Base-by-base conservation (phyloP, 441 rosid genomes). In the Rhodomyrtus psidioides region DNA sequence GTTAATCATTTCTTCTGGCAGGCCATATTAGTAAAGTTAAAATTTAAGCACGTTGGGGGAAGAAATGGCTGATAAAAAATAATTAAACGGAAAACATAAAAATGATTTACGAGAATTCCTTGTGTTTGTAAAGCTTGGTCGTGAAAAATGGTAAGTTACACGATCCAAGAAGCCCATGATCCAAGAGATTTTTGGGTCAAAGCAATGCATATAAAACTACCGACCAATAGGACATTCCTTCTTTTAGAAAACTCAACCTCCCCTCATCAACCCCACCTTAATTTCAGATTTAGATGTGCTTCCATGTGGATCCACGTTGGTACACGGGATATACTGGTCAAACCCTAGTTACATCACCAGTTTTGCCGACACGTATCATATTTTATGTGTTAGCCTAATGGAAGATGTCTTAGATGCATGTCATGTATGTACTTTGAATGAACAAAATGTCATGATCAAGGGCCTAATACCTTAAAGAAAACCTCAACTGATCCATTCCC, bases 121-220 rank as follows among this genome's bases (percentile, higher is more conserved):
- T 9, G 82, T 62, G 51, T 65, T 84, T 70, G 14, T n/a, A 82
- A 81, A 42, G 81, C 70, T 46, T 53, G n/a, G 39, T 81, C 6
- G 54, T 55, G 54, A 84, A 62, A 42, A 76, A 13, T 49, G 7
- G 42, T 46, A 57, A 27, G 81, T 60, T 76, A 13, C 93, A 76
- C 83, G 96, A 94, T 92, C 93, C 95, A 57, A 93, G 93, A 84
- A 93, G 90, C 92, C 6, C 92, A 88, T 53, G 93, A 92, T 93
- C 94, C 96, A 74, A 92, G 91, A 90, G 81, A 90, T 88, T 83
- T 51, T 83, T 54, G 76, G 85, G 85, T 83, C 85, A 83, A 83
- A 62, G 12, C 55, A 17, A 26, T 46, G 21, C 44, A 9, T 51
- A 34, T 28, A 53, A 62, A 57, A 81, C 83, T 76, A 27, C 85